Base-by-base conservation (phyloP, 2,329 filamentous ascomycete species). In the Penicillium aurantiogriseum region DNA sequence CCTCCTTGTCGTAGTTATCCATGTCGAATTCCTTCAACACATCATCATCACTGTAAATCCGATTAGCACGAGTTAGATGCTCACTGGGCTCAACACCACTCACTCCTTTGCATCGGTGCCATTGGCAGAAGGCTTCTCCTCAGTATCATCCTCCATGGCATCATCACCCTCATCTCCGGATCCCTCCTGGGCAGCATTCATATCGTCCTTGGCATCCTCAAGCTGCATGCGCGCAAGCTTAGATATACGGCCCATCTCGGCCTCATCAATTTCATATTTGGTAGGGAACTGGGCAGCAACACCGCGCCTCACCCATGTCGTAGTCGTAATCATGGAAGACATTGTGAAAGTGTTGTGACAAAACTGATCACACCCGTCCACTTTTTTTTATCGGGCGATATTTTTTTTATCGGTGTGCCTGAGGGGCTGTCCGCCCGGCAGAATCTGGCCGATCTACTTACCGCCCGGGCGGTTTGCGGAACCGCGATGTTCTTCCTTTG, bases 1-100 rank as follows among this genome's bases (percentile, higher is more conserved):
- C 85, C 46, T 94, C 90, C 65, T 94, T 89, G 68, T 99, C 94
- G 74, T 99, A 99, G 75, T 96, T 87, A 63, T 97, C 93, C 54
- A 99, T 83, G 71, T 99, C 88, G 77, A 97, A 99, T 76, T 99
- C 92, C 76, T 93, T 94, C 49, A 99, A 82, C 72, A 96, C 92
- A 65, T 95, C 91, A 70, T 96, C 91, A 63, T 88, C 80, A 55
- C 79, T 79, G 54, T 45, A 59, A 45, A 52, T 13, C 40, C 39
- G 33, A 59, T 66, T 59, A 66, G 63, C 48, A 42, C 19, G 9
- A 15, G 29, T 25, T 44, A 2, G 21, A 43, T 42, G 9, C 29
- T 7, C 10, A 17, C 5, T 49, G n/a, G 25, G 35, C 29, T 48
- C 11, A 23, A 23, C 31, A 35, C 2, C 50, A 64, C 63, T 69